These are phyloP conservation scores for Coemansia javaensis DNA, from an alignment of 192 early-diverging fungal genomes.

Conservation along the genomic window DNA sequence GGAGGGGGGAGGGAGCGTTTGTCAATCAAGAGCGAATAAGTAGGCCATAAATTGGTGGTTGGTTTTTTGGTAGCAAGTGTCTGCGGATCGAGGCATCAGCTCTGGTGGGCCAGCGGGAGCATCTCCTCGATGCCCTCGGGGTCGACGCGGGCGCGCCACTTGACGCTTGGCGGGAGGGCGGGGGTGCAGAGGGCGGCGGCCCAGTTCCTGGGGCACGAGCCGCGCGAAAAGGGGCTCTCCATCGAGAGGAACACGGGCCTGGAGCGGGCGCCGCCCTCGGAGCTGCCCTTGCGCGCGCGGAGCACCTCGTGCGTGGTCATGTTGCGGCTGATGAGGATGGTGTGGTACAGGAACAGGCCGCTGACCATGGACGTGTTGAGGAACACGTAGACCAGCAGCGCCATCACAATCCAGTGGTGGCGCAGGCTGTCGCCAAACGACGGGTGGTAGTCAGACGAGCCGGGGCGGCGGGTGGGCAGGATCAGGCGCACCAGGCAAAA, in stretches of 20 bases:
- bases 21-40: too few species aligned
- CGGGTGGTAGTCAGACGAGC: slow-evolving; percentile 8
- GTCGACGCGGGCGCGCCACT: slow-evolving; percentile 42
- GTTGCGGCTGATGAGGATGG: slow-evolving; percentile 62
- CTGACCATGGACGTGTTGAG: slow-evolving; percentile 56
- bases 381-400: slow-evolving; percentile 62
- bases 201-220: slow-evolving; percentile 42
- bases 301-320: slow-evolving; percentile 90
- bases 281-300: slow-evolving; percentile 14
- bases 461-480: slow-evolving; percentile 22
- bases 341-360: slow-evolving; percentile 73
- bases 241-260: slow-evolving; percentile 9
- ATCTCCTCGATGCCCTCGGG: slow-evolving; percentile 49
- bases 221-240: slow-evolving; percentile 32
- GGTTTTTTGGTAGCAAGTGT: neutral
- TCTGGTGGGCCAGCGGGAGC: slow-evolving; percentile 8
- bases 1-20: too few species aligned
- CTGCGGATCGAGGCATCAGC: too few species aligned
- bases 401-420: slow-evolving; percentile 50
- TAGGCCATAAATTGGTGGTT: too few species aligned
- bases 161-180: slow-evolving; percentile 23
- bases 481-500: slow-evolving; percentile 61
- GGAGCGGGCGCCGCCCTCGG: neutral
- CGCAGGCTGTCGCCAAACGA: slow-evolving; percentile 44
- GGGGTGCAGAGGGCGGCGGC: slow-evolving; percentile 38